Evolutionary conservation across 805 yeast genomes (phyloP), one percentile per base, ranked within the genome.

Genomic region (Isabelozyma pseudorhagii): DNA sequence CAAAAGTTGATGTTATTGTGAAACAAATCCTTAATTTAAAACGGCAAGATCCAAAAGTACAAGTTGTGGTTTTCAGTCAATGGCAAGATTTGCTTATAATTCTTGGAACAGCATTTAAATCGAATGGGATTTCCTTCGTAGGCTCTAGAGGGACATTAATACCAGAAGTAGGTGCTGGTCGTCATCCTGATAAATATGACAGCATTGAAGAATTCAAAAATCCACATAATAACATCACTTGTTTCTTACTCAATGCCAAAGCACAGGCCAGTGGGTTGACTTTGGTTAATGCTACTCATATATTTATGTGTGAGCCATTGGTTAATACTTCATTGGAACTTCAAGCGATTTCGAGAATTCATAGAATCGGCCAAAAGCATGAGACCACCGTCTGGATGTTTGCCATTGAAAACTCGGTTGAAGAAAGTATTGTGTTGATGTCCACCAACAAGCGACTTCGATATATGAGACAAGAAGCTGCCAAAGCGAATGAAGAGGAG

Each of bases 341-440:
- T 13, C 99, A 93, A 63, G 97, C 98, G 0, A 87, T 92, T 47
- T 89, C 96, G 45, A 79, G 99, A 54, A 83, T 94, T 41, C 97
- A 93, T 62, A 73, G 99, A 54, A 92, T 93, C 61, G 99, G 99
- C 0, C 99, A 94, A 66, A 78, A 76, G 3, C 72, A 77, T 42
- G 83, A 81, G 13, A 94, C 99, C 0, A 86, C 84, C 1, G 96
- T 93, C 1, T 94, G 98, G 97, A 85, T 87, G 81, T 91, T 93
- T 70, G 84, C 87, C 21, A 86, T 92, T 49, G 81, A 80, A 49
- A 84, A 85, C 40, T 83, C 96, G 0, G 96, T 94, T 13, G 99
- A 94, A 65, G 97, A 93, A 62, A 85, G 89, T 42, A 88, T 94
- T 43, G 80, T 89, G 34, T 67, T 81, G n/a, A 64, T 87, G 47